These are phyloP conservation scores for Aspergillus coremiiformis DNA, from an alignment of 495 filamentous ascomycete genomes.

Conservation along the genomic window DNA sequence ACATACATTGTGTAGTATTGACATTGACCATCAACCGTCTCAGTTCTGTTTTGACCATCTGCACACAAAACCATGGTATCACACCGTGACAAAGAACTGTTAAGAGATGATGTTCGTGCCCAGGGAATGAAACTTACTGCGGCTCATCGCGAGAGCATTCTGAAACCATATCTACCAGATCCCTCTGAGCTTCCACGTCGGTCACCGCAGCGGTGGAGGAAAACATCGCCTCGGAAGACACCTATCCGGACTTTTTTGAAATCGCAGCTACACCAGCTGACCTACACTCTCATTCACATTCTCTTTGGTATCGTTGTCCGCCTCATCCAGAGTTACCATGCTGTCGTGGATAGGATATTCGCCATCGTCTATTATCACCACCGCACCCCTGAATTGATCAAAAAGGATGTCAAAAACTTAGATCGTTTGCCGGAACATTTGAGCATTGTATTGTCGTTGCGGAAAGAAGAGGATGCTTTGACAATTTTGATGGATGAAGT, in stretches of 20 bases:
- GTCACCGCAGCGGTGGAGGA: conserved; percentile 24
- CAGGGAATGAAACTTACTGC: conserved; percentile 53
- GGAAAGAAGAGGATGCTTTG: conserved; percentile 63
- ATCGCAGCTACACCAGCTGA: conserved; percentile 56
- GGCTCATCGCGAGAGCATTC: conserved; percentile 60
- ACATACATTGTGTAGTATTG: no score
- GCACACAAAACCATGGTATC: conserved; percentile 41
- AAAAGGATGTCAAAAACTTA: conserved; percentile 72
- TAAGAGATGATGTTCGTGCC: conserved; percentile 55
- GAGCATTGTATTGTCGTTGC: conserved; percentile 73
- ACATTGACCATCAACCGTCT: no score
- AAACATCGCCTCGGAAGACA: conserved; percentile 24
- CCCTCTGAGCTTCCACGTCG: conserved; percentile 35
- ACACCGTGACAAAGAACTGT: conserved; percentile 46
- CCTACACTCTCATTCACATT: conserved; percentile 67
- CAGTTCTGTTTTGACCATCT: no score
- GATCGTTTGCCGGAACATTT: conserved; percentile 71
- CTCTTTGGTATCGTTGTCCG: conserved; percentile 84
- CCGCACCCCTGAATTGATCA: conserved; percentile 83
- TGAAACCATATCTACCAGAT: conserved; percentile 70
- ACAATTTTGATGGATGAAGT: conserved; percentile 83
- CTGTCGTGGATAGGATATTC: conserved; percentile 62
- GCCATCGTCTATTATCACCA: conserved; percentile 88
- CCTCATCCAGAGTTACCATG: conserved; percentile 69
- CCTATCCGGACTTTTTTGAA: conserved; percentile 62